Conservation (phyloP, 2,329 filamentous ascomycete genomes). For the Pseudogymnoascus pannorum region DNA sequence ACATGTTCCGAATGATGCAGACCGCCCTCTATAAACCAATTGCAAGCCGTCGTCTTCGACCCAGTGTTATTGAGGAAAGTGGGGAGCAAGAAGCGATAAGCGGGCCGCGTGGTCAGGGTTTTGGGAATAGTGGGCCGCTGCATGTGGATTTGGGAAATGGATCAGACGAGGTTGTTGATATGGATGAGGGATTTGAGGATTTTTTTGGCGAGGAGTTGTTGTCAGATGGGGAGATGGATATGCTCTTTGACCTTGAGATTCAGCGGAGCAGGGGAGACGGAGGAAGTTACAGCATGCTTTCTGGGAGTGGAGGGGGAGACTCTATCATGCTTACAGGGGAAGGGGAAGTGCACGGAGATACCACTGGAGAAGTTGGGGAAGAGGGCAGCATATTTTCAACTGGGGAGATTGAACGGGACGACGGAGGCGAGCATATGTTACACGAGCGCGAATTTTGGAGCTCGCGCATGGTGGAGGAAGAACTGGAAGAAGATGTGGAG, state of each 20-base stretch:
- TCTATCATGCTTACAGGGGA: neutral
- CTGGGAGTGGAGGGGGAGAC: neutral
- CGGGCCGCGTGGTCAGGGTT: neutral
- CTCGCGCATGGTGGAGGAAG: neutral
- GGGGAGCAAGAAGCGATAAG: neutral
- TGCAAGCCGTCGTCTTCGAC: slow-evolving; percentile 11
- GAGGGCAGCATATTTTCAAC: neutral
- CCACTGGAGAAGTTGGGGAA: neutral
- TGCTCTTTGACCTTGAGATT: slow-evolving; percentile 8
- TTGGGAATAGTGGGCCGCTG: neutral
- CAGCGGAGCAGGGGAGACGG: neutral
- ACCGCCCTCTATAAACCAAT: slow-evolving; percentile 8
- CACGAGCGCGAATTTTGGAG: neutral
- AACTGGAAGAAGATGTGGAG: neutral
- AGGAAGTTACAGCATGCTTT: neutral
- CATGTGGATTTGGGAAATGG: neutral
- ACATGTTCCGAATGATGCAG: slow-evolving; percentile 12
- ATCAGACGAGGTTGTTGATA: neutral
- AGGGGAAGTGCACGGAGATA: neutral
- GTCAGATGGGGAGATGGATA: slow-evolving; percentile 8
- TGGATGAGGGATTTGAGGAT: neutral
- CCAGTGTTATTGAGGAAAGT: slow-evolving; percentile 6
- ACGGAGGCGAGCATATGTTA: neutral
- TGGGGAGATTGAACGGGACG: neutral
- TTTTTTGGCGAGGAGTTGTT: neutral